Base-by-base conservation (phyloP, 2,329 filamentous ascomycete genomes). In the Trichothecium sympodiale region DNA sequence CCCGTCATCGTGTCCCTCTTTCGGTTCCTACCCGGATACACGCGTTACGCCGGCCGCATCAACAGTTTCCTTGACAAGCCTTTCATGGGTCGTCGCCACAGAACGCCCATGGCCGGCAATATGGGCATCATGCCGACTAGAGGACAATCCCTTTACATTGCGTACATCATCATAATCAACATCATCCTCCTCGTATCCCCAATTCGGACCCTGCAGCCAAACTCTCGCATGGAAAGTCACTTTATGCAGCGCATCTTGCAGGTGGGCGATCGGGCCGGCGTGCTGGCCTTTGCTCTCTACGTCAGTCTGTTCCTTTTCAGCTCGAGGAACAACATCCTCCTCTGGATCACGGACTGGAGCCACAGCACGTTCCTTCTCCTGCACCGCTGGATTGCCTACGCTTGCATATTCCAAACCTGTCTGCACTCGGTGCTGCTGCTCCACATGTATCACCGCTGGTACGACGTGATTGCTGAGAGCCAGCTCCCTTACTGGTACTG, bases 321-420 rank as follows among this genome's bases (percentile, higher is more conserved):
- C 2, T 45, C 50, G 2, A 45, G 57, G 12, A 61, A 61, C 39
- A 61, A 57, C 33, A 10, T 54, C 1, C 48, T 61, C 1, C 44
- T 60, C 3, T 50, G 48, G 33, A 2, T 61, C 12, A 59, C 58
- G 2, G 49, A 54, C 41, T 60, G 57, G 58, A 54, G 51, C 33
- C 46, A 58, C 39, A 41, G 48, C 14, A 61, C 59, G 0, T 61
- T 50, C 28, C 44, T 61, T 1, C 43, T 60, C 2, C 46, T 61
- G 1, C 59, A 61, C 38, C 52, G 59, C 20, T 59, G 56, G 51
- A 43, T 59, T 10, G 56, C 49, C 1, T 89, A 77, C 65, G 78
- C 77, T 28, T 83, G 83, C 51, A 82, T 89, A 42, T 86, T 84
- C 65, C 83, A 88, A 63, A 87, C 83, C 7, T 79, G 87, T 1